A percentile compares a stretch with the other conserved stretches of the same genome.
Evolutionary conservation across 2,329 filamentous ascomycete genomes (phyloP).

Genomic region (Neonectria ditissima): DNA sequence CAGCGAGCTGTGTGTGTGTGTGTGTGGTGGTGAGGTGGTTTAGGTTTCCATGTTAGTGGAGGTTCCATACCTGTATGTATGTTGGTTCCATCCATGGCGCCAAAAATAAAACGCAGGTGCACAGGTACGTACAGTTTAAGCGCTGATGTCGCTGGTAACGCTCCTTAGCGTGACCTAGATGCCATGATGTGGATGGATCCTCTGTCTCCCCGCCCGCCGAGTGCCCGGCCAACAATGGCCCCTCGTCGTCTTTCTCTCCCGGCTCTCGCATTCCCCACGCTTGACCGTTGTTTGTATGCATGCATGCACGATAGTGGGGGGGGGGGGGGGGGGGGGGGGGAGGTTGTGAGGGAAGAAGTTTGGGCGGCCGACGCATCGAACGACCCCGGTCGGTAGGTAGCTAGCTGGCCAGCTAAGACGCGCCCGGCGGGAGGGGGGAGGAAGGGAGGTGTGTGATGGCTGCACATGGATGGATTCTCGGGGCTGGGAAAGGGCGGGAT

Average conservation of each 20-base stretch:
- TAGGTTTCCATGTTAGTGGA: conserved; percentile 7
- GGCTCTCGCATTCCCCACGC: not conserved
- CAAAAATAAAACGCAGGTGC: conserved; percentile 23
- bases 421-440: not conserved
- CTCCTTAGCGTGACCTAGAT: conserved; percentile 11
- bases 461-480: conserved; percentile 1
- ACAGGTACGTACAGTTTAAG: conserved; percentile 16
- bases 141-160: conserved; percentile 26
- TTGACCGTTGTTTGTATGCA: not conserved
- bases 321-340: too few relatives aligned
- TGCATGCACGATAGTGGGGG: not conserved
- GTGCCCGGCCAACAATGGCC: conserved; percentile 1
- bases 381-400: not conserved
- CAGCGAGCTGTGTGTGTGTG: not conserved
- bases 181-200: not conserved
- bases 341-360: too few relatives aligned
- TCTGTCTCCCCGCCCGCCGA: too few relatives aligned
- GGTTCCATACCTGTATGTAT: not conserved
- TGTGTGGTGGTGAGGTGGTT: not conserved
- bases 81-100: conserved; percentile 7
- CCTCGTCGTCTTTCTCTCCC: not conserved
- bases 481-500: not conserved
- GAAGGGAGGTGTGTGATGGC: not conserved
- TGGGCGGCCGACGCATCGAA: not conserved
- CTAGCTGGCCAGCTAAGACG: not conserved